phyloP scores from a whole-genome alignment of 2,329 filamentous ascomycete species.

The Pyricularia sp. region DNA sequence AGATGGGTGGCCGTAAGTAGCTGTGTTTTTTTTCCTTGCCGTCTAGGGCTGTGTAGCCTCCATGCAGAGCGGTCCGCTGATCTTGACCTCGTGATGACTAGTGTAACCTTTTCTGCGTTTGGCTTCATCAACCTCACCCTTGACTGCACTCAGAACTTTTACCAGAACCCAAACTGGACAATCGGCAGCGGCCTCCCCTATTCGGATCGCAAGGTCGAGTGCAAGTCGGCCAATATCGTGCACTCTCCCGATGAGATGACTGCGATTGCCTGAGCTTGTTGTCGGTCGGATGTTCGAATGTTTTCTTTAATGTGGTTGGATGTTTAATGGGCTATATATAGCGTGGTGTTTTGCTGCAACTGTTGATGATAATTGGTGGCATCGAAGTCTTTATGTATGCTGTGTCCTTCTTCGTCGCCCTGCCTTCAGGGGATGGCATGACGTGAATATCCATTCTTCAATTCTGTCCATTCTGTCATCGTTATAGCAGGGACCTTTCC shows the following conservation, averaged over 20 bases:
- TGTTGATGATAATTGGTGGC: neutral
- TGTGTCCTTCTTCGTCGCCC: neutral
- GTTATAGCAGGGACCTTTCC: neutral
- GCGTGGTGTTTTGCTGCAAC: neutral
- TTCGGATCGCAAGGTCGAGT: constrained; percentile 23
- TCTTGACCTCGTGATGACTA: neutral
- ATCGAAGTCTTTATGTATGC: neutral
- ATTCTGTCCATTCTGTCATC: neutral
- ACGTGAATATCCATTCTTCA: neutral
- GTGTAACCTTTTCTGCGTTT: constrained; percentile 20
- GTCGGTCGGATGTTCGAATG: neutral
- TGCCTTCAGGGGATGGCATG: neutral
- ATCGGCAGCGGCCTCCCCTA: constrained; percentile 25
- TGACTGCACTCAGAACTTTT: constrained; percentile 22
- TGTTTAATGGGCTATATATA: neutral
- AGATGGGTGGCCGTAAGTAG: constrained; percentile 25
- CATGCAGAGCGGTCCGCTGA: neutral
- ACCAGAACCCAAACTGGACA: constrained; percentile 29
- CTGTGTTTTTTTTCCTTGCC: neutral
- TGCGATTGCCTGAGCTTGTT: constrained; percentile 21
- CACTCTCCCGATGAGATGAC: constrained; percentile 23
- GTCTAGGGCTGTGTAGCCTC: neutral
- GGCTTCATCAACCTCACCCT: constrained; percentile 23
- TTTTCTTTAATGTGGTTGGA: neutral
- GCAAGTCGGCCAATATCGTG: constrained; percentile 18